A percentile compares a stretch with the other conserved stretches of the same genome.
Evolutionary conservation across 768 basidiomycete species (phyloP).

Genomic region (Tylopilus cervinicoccineus): DNA sequence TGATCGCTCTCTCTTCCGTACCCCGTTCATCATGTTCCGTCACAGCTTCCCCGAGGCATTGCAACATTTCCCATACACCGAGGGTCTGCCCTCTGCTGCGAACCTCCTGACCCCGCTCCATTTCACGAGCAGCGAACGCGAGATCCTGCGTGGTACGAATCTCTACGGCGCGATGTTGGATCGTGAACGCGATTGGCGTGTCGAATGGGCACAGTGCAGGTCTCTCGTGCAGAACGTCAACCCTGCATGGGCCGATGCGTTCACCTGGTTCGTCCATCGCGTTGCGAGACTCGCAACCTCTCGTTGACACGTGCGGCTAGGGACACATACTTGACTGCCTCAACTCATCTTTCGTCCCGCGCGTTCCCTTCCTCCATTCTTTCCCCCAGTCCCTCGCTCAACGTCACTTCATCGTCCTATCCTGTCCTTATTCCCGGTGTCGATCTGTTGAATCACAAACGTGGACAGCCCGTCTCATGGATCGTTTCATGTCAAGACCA

Average conservation of each 20-base stretch:
- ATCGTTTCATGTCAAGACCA: conserved; percentile 41
- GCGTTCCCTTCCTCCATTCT: conserved; percentile 88
- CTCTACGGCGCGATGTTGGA: conserved; percentile 74
- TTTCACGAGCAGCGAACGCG: conserved; percentile 60
- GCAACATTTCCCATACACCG: conserved; percentile 59
- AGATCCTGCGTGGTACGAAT: conserved; percentile 73
- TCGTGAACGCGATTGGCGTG: conserved; percentile 54
- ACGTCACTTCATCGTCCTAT: conserved; percentile 48
- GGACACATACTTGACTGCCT: conserved; percentile 65
- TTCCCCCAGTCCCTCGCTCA: conserved; percentile 49
- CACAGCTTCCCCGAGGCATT: conserved; percentile 9
- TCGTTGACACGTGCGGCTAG: conserved; percentile 41
- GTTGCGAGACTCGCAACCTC: neutral
- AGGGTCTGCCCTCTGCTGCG: conserved; percentile 54
- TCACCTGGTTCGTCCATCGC: conserved; percentile 63
- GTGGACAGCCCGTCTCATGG: conserved; percentile 83
- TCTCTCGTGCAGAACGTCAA: conserved; percentile 35
- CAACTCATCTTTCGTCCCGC: conserved; percentile 81
- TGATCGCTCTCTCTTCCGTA: neutral
- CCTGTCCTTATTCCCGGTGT: conserved; percentile 86
- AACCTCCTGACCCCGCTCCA: conserved; percentile 70
- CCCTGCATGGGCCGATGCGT: conserved; percentile 41
- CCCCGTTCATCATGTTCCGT: conserved; percentile 3
- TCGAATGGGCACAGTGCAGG: conserved; percentile 59
- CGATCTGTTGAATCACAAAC: conserved; percentile 83